phyloP scores from a whole-genome alignment of 495 filamentous ascomycete species.

The Penicillium atrosanguineum region DNA sequence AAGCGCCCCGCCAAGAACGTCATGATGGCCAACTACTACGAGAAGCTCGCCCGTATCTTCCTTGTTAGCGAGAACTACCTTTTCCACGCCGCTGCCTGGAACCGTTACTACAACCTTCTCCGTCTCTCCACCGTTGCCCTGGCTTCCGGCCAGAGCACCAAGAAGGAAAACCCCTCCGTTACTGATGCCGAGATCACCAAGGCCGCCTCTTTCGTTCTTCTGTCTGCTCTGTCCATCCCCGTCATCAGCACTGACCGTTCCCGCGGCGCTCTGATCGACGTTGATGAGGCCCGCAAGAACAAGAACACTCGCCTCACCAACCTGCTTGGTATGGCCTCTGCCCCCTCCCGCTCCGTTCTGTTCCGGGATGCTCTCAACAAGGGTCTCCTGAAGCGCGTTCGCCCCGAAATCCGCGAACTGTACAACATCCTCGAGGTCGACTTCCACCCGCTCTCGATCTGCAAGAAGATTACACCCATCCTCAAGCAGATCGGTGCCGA shows the following conservation, averaged over 20 bases:
- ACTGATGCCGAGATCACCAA: slow-evolving; percentile 83
- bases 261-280: slow-evolving; percentile 90
- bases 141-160: slow-evolving; percentile 74
- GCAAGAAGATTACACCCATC: slow-evolving; percentile 98
- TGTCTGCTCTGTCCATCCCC: slow-evolving; percentile 92
- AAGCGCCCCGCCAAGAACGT: slow-evolving; percentile 99
- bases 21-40: slow-evolving; percentile 99
- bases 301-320: slow-evolving; percentile 98
- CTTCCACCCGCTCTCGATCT: slow-evolving; percentile 97
- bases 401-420: slow-evolving; percentile 89
- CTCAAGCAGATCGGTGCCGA: slow-evolving; percentile 90
- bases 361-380: slow-evolving; percentile 97
- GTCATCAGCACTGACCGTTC: slow-evolving; percentile 98
- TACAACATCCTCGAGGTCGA: slow-evolving; percentile 99
- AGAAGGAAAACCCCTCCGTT: slow-evolving; percentile 93
- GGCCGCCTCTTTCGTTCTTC: slow-evolving; percentile 92
- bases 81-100: slow-evolving; percentile 97
- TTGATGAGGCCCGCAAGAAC: slow-evolving; percentile 96
- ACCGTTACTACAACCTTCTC: slow-evolving; percentile 92
- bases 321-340: slow-evolving; percentile 84
- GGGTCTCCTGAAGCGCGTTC: slow-evolving; percentile 83
- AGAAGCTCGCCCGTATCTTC: slow-evolving; percentile 97
- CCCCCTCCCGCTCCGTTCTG: slow-evolving; percentile 83
- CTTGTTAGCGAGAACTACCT: slow-evolving; percentile 98
- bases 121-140: slow-evolving; percentile 85